phyloP scores from a whole-genome alignment of 257 asterid species.

The Solanum piurae region DNA sequence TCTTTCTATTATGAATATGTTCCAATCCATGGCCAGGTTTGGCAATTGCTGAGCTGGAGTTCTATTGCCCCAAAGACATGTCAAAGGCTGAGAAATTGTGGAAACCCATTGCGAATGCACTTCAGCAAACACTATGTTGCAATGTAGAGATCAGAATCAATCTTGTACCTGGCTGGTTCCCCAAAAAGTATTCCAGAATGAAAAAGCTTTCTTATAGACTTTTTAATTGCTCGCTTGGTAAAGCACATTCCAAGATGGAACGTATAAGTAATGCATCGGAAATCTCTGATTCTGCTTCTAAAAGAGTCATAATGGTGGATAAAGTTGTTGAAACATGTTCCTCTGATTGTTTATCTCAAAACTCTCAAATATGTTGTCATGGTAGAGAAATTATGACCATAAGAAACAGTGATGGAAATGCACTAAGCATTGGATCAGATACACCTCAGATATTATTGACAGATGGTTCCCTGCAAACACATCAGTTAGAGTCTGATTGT shows the following conservation, averaged over 20 bases:
- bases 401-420: conserved; percentile 51
- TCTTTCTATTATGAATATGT: neutral
- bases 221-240: conserved; percentile 59
- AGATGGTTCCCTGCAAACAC: neutral
- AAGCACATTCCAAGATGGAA: conserved; percentile 33
- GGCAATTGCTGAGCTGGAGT: conserved; percentile 73
- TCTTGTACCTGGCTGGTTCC: conserved; percentile 11
- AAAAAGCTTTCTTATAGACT: conserved; percentile 39
- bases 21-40: conserved; percentile 28
- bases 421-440: conserved; percentile 29
- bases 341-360: conserved; percentile 48
- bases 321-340: conserved; percentile 41
- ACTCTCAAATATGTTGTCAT: conserved; percentile 38
- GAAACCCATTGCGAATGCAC: conserved; percentile 74
- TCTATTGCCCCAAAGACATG: conserved; percentile 46
- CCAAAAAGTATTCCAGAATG: conserved; percentile 12
- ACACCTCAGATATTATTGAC: conserved; percentile 14
- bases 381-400: conserved; percentile 35
- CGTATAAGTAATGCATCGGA: conserved; percentile 34
- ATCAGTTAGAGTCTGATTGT: conserved; percentile 9
- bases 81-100: conserved; percentile 75
- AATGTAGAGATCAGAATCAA: conserved; percentile 71
- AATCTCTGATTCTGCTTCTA: conserved; percentile 24
- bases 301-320: conserved; percentile 27
- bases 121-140: conserved; percentile 57